Percentiles rank a stretch among this genome's conserved stretches.
Conservation (phyloP, 768 basidiomycete genomes). For the Lentinula sp. region DNA sequence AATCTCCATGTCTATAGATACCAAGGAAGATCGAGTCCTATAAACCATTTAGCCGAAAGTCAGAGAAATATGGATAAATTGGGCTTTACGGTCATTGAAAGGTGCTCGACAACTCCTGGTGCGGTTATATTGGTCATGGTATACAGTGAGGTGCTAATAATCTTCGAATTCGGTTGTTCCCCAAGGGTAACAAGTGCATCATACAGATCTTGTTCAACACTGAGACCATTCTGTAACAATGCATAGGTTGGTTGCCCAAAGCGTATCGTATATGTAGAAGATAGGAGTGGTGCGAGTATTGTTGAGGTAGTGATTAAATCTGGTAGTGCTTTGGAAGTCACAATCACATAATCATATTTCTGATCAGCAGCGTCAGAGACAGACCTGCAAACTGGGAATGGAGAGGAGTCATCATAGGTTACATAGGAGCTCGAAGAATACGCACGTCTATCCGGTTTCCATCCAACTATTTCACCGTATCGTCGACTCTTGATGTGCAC, state of each 20-base stretch:
- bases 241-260: slow-evolving; percentile 8
- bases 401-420: background rate
- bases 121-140: background rate
- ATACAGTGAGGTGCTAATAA: slow-evolving; percentile 4
- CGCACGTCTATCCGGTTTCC: slow-evolving; percentile 8
- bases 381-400: background rate
- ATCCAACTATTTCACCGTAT: slow-evolving; percentile 5
- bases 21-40: background rate
- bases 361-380: slow-evolving; percentile 8
- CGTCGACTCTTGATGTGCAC: slow-evolving; percentile 4
- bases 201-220: slow-evolving; percentile 7
- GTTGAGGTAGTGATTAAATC: slow-evolving; percentile 6
- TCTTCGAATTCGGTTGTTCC: background rate
- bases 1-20: slow-evolving; percentile 11
- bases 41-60: background rate
- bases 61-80: background rate
- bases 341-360: slow-evolving; percentile 4
- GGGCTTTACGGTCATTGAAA: background rate
- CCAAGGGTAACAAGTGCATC: background rate
- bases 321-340: slow-evolving; percentile 7
- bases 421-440: background rate
- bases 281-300: slow-evolving; percentile 5
- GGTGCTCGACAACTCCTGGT: slow-evolving; percentile 1
- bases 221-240: slow-evolving; percentile 7
- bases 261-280: background rate